phyloP scores from a whole-genome alignment of 768 basidiomycete genomes.

The Botryobasidium botryosum region DNA sequence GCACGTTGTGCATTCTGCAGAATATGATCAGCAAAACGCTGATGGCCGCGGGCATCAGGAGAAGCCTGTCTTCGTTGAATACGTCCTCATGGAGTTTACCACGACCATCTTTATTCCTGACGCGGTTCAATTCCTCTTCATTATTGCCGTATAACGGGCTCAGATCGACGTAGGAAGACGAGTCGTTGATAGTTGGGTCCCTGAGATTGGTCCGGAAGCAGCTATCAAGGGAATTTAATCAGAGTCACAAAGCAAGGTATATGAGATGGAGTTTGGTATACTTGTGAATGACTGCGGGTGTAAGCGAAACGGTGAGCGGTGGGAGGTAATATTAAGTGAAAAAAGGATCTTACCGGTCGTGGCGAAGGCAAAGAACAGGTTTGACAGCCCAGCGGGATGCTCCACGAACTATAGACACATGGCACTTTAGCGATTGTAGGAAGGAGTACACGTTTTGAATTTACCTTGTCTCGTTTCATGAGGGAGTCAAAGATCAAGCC shows the following conservation, averaged over 20 bases:
- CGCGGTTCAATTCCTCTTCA: conserved; percentile 18
- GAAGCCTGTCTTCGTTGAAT: conserved; percentile 66
- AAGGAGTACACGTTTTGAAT: conserved; percentile 5
- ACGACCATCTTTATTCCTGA: conserved; percentile 27
- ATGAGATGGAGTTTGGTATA: too few species aligned
- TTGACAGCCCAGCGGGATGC: conserved; percentile 17
- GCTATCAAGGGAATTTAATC: too few species aligned
- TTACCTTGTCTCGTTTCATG: conserved; percentile 19
- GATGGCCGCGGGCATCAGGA: conserved; percentile 64
- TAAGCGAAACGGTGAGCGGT: too few species aligned
- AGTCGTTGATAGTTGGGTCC: conserved; percentile 39
- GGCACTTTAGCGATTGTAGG: background rate
- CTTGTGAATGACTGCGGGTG: too few species aligned
- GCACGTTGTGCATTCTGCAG: conserved; percentile 44
- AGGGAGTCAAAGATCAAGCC: conserved; percentile 26
- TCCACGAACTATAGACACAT: conserved; percentile 6
- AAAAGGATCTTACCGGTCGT: conserved; percentile 1
- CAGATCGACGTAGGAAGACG: conserved; percentile 10
- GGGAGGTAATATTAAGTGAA: background rate
- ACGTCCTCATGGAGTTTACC: conserved; percentile 52
- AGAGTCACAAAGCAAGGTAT: too few species aligned
- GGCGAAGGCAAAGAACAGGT: conserved; percentile 14
- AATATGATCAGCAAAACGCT: conserved; percentile 69
- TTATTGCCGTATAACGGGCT: conserved; percentile 29
- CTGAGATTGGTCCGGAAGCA: conserved; percentile 10